A percentile compares a stretch with the other conserved stretches of the same genome.
phyloP scores from a whole-genome alignment of 164 flowering plant genomes.

The Berberis thunbergii region DNA sequence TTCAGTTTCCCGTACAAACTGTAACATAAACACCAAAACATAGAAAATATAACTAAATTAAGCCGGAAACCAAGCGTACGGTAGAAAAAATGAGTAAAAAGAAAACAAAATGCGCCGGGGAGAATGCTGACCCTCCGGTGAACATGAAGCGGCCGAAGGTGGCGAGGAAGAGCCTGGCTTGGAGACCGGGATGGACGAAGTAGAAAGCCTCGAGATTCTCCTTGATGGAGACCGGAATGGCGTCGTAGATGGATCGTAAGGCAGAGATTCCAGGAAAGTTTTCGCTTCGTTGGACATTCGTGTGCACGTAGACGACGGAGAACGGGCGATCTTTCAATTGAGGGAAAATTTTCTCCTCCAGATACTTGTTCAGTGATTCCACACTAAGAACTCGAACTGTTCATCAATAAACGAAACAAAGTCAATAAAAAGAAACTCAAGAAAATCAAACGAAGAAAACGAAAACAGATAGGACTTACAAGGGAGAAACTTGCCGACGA shows the following conservation, averaged over 20 bases:
- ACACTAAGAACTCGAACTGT: conserved; percentile 36
- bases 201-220: conserved; percentile 51
- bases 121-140: conserved; percentile 39
- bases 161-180: conserved; percentile 73
- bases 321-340: conserved; percentile 33
- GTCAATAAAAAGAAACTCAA: not conserved
- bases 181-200: conserved; percentile 72
- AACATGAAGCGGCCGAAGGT: conserved; percentile 67
- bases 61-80: not conserved
- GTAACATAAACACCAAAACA: conserved; percentile 6
- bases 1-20: conserved; percentile 58
- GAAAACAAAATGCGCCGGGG: not conserved
- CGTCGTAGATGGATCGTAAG: conserved; percentile 52
- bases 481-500: conserved; percentile 50
- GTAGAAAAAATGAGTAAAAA: not conserved
- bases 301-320: conserved; percentile 60
- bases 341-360: conserved; percentile 54
- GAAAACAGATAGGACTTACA: conserved; percentile 21
- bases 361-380: conserved; percentile 44
- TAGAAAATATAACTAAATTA: not conserved
- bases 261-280: conserved; percentile 69
- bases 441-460: not conserved
- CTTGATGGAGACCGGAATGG: conserved; percentile 42
- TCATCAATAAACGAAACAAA: not conserved
- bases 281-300: conserved; percentile 44